Percentiles rank a stretch among this genome's conserved stretches.
phyloP scores from a whole-genome alignment of 1,139 yeast species.

The Sugiyamaella grinbergsii region DNA sequence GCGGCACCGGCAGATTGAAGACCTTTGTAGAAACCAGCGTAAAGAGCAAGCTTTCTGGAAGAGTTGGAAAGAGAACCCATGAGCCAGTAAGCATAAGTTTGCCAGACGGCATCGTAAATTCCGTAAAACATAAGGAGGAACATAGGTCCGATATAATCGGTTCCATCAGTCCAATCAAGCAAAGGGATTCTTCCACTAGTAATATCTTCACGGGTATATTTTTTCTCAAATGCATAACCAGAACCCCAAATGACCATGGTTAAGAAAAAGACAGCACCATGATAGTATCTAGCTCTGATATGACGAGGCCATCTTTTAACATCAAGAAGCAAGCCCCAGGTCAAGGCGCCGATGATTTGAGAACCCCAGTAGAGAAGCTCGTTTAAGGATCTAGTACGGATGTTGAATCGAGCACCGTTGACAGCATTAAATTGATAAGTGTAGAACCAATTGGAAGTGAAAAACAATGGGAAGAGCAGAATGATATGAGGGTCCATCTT shows the following conservation, averaged over 20 bases:
- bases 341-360: constrained; percentile 59
- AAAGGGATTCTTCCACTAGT: constrained; percentile 18
- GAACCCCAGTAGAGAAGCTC: constrained; percentile 61
- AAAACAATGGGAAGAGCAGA: constrained; percentile 60
- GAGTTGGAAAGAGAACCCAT: constrained; percentile 60
- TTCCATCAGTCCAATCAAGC: constrained; percentile 49
- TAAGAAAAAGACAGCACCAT: constrained; percentile 46
- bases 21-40: constrained; percentile 64
- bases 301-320: constrained; percentile 48
- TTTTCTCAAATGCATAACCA: constrained; percentile 55
- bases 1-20: constrained; percentile 66
- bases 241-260: constrained; percentile 64
- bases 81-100: constrained; percentile 57
- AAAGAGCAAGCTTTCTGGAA: constrained; percentile 58
- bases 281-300: constrained; percentile 53
- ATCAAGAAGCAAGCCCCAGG: constrained; percentile 55
- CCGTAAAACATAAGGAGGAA: constrained; percentile 65
- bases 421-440: constrained; percentile 63
- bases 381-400: constrained; percentile 63
- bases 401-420: constrained; percentile 58
- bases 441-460: constrained; percentile 66
- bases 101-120: constrained; percentile 59
- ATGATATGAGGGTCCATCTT: constrained; percentile 50
- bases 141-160: constrained; percentile 55
- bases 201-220: constrained; percentile 49